A percentile compares a stretch with the other conserved stretches of the same genome.
phyloP scores from a whole-genome alignment of 2,329 filamentous ascomycete species.

The Fusarium napiforme region DNA sequence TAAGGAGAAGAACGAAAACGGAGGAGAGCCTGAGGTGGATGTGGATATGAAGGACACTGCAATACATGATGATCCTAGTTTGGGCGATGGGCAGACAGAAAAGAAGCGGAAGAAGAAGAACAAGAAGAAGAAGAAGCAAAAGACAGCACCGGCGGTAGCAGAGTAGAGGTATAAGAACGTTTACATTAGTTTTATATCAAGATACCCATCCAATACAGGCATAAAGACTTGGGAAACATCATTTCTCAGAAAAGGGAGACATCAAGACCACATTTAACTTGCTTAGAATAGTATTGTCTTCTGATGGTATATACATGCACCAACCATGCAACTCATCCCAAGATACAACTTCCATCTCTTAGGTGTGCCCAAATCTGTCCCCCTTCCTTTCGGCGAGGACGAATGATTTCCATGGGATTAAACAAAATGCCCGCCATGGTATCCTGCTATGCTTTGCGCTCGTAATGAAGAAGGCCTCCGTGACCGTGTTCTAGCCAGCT shows the following conservation, averaged over 20 bases:
- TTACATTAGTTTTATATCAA: background rate
- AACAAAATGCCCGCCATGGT: conserved; percentile 37
- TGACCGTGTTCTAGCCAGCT: conserved; percentile 26
- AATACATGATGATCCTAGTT: conserved; percentile 25
- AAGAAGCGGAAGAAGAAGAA: conserved; percentile 39
- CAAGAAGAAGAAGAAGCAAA: conserved; percentile 45
- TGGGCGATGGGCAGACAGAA: conserved; percentile 1
- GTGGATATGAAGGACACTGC: conserved; percentile 37
- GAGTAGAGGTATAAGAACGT: conserved; percentile 5
- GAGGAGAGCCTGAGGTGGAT: conserved; percentile 24
- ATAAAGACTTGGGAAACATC: background rate
- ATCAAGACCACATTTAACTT: background rate
- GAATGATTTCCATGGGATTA: conserved; percentile 11
- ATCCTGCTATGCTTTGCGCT: conserved; percentile 35
- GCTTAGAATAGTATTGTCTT: conserved; percentile 3
- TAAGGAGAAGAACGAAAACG: background rate
- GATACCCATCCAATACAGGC: conserved; percentile 18
- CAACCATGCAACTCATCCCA: conserved; percentile 31
- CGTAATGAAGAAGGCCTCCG: conserved; percentile 30
- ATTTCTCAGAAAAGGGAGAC: background rate
- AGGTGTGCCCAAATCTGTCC: conserved; percentile 16
- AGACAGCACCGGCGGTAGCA: conserved; percentile 24
- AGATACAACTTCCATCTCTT: conserved; percentile 10
- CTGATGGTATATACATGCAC: conserved; percentile 21
- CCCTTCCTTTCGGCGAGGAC: conserved; percentile 2